Evolutionary conservation across 805 yeast genomes (phyloP).

Genomic region (Ogataea siamensis): DNA sequence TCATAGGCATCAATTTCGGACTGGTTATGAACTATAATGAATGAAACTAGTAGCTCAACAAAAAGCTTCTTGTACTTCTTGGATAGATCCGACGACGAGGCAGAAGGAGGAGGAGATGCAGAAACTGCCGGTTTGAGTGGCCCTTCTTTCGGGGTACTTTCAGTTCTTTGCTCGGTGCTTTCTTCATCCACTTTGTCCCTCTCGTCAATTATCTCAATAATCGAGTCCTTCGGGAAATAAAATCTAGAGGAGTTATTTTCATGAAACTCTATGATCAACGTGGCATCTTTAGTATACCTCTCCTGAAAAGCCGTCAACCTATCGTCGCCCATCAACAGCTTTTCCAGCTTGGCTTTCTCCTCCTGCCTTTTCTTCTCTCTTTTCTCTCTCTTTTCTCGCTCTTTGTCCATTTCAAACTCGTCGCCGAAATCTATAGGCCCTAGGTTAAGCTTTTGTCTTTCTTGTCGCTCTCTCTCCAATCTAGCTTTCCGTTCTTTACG

Average conservation of each 20-base stretch:
- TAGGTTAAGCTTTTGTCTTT: conserved; percentile 16
- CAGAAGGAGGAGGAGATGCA: conserved; percentile 13
- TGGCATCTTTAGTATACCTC: conserved; percentile 63
- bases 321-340: conserved; percentile 42
- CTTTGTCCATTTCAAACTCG: conserved; percentile 19
- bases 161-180: background rate
- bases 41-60: conserved; percentile 47
- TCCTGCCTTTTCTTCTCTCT: conserved; percentile 22
- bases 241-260: conserved; percentile 78
- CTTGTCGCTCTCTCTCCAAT: conserved; percentile 18
- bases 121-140: conserved; percentile 10
- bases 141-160: background rate
- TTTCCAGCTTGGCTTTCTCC: conserved; percentile 17
- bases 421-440: conserved; percentile 16
- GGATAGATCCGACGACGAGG: conserved; percentile 11
- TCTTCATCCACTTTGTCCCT: conserved; percentile 27
- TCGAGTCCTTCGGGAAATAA: conserved; percentile 70
- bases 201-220: conserved; percentile 55
- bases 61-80: conserved; percentile 21
- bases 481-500: conserved; percentile 19
- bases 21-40: conserved; percentile 49
- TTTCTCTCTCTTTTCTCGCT: conserved; percentile 17
- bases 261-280: conserved; percentile 77
- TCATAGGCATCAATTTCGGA: conserved; percentile 48
- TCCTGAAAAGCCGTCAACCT: conserved; percentile 77